Evolutionary conservation across 2,329 filamentous ascomycete genomes (phyloP).

Genomic region (Escovopsis sp.): DNA sequence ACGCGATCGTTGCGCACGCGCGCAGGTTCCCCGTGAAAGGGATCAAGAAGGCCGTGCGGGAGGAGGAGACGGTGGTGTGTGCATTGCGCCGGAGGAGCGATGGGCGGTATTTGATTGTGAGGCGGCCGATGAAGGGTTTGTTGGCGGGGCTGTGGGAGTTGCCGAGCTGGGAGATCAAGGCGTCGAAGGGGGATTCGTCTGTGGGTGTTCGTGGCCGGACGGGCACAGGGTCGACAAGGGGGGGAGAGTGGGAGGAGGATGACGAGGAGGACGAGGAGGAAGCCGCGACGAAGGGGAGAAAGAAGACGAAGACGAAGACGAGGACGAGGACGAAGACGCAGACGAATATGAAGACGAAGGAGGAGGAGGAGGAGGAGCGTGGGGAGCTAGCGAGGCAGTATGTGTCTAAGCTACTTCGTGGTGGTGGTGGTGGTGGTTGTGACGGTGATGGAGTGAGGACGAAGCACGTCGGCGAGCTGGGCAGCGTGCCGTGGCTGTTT

Average conservation of each 20-base stretch:
- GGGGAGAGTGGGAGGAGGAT: too few relatives aligned
- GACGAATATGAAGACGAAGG: too few relatives aligned
- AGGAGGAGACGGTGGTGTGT: slow-evolving; percentile 38
- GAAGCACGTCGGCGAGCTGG: slow-evolving; percentile 27
- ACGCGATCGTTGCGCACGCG: slow-evolving; percentile 27
- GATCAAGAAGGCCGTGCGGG: slow-evolving; percentile 35
- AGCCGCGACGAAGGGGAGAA: too few relatives aligned
- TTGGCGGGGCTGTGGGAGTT: slow-evolving; percentile 42
- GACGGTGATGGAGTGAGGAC: slow-evolving; percentile 1
- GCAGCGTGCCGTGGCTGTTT: slow-evolving; percentile 39
- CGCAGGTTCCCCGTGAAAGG: slow-evolving; percentile 35
- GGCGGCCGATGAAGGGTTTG: slow-evolving; percentile 36
- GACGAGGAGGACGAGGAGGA: too few relatives aligned
- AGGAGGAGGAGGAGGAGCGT: slow-evolving; percentile 19
- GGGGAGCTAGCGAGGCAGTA: slow-evolving; percentile 21
- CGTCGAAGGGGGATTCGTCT: too few relatives aligned
- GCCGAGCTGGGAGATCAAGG: slow-evolving; percentile 26
- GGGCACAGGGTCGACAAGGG: too few relatives aligned
- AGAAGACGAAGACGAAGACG: too few relatives aligned
- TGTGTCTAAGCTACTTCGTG: slow-evolving; percentile 16
- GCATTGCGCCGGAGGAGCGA: slow-evolving; percentile 28
- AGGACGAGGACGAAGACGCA: too few relatives aligned
- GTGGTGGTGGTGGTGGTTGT: too few relatives aligned
- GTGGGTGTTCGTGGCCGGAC: too few relatives aligned
- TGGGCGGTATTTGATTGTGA: slow-evolving; percentile 31